Conservation (phyloP, 768 basidiomycete species). For the Zangia roseola region DNA sequence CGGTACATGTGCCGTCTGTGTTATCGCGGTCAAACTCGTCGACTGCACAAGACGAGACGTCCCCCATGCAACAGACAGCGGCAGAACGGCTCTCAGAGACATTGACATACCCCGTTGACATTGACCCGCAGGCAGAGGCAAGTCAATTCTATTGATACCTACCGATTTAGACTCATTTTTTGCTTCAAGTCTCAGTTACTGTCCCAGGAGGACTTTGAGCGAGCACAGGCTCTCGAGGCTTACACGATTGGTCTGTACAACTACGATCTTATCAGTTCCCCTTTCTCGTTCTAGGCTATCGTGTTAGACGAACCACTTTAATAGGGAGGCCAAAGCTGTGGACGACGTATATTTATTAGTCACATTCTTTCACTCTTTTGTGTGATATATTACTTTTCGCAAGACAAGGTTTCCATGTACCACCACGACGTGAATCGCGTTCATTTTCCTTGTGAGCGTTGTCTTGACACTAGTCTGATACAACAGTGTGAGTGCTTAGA, state of each 20-base stretch:
- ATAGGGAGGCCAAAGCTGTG: too few species aligned
- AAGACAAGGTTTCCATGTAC: too few species aligned
- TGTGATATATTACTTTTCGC: too few species aligned
- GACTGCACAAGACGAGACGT: neutral
- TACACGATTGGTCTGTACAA: slow-evolving; percentile 30
- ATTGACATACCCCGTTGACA: neutral
- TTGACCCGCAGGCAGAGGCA: slow-evolving; percentile 7
- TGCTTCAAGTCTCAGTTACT: neutral
- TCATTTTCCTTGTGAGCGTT: too few species aligned
- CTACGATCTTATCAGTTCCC: slow-evolving; percentile 21
- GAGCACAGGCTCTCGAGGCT: slow-evolving; percentile 28
- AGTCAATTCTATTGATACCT: neutral
- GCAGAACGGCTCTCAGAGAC: neutral
- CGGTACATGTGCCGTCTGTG: slow-evolving; percentile 16
- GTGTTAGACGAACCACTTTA: too few species aligned
- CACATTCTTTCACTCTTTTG: too few species aligned
- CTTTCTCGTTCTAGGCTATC: slow-evolving; percentile 8
- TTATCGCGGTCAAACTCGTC: slow-evolving; percentile 5
- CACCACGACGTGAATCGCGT: too few species aligned
- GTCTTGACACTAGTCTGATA: too few species aligned
- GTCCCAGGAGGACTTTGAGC: slow-evolving; percentile 21
- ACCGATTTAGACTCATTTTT: neutral
- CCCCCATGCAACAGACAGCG: neutral
- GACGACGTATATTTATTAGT: too few species aligned
- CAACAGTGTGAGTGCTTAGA: too few species aligned